Evolutionary conservation across 345 rosid species (phyloP), one percentile per base, ranked within the genome.

Genomic region (Ceriops tagal): DNA sequence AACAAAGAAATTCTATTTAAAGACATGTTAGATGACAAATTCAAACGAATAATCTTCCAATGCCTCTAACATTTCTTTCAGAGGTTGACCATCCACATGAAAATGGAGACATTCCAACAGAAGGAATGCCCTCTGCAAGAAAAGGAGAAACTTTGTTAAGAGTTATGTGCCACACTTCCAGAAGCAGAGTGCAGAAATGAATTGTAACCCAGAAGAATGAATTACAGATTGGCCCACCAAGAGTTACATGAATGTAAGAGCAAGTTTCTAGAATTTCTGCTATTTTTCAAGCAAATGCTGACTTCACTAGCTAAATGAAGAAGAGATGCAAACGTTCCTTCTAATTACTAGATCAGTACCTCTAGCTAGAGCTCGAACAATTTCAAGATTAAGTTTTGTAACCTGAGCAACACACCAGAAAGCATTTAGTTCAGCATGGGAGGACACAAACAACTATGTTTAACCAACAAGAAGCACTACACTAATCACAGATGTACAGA

Each of bases 321-420:
- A 67, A 22, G 52, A 39, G 55, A 57, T 15, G 37, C 53, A 32
- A 56, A 43, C 24, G 34, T 49, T n/a, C 66, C 65, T 53, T 28
- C 31, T 6, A 30, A 32, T 55, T 62, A 47, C 61, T 24, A 67
- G 66, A 78, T 62, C 30, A 56, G 47, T 79, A 89, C 98, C 98
- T 86, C 92, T 80, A 18, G 98, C 97, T 28, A 93, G 86, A 35
- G 91, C 91, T 83, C 97, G 84, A 71, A 93, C 97, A 71, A 93
- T 85, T 77, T 91, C 92, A 75, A 91, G 96, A 79, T 93, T 91
- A 59, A 93, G 95, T 56, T 75, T 85, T 34, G 88, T 81, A 58
- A 93, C 98, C 98, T 93, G 89, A 34, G 28, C 1, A 56, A 56
- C 30, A 56, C 11, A 24, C 59, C 26, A 56, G 30, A 21, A 56